Evolutionary conservation across 2,329 filamentous ascomycete genomes (phyloP), one percentile per base, ranked within the genome.

Genomic region (Ilyonectria robusta): DNA sequence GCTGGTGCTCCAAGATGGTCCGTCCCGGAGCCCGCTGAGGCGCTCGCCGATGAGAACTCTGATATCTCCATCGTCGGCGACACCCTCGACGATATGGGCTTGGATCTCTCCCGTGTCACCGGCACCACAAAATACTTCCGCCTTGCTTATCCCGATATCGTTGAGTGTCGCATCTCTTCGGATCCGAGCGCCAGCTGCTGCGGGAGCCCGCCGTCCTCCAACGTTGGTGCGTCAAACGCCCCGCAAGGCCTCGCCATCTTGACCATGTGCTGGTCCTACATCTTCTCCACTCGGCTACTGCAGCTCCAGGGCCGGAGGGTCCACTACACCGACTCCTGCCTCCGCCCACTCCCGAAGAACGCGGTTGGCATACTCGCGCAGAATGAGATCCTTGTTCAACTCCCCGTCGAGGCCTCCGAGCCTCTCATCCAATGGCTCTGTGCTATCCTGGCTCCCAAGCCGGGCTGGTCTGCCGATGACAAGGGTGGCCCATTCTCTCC

Each of bases 181-280:
- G 71, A 75, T 48, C 62, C 73, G 29, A 68, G 47, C 56, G 42
- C 56, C 44, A 58, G 56, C 51, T 55, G 70, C 61, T 75, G 76
- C 67, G 73, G 73, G 11, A 72, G 64, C 29, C 48, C 58, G 29
- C 48, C 59, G 35, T 33, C 67, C 62, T 21, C 55, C 66, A 71
- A 57, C 58, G 54, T 62, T 17, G 70, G 67, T 54, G 62, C 70
- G 21, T 65, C 73, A 6, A 68, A 54, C 29, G 66, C 74, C 48
- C 74, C 74, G 55, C 69, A 72, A 57, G 73, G 68, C 37, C 74
- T 76, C 33, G 73, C 74, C 59, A 70, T 76, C 58, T 51, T 76
- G 59, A 71, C 72, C 66, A 65, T 76, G 65, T 74, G 72, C 55
- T 76, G 74, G 74, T 76, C 74, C 61, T 76, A 76, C 57, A 68